Evolutionary conservation across 2,329 filamentous ascomycete species (phyloP), one percentile per base, ranked within the genome.

Genomic region (Fusarium nelsonii): DNA sequence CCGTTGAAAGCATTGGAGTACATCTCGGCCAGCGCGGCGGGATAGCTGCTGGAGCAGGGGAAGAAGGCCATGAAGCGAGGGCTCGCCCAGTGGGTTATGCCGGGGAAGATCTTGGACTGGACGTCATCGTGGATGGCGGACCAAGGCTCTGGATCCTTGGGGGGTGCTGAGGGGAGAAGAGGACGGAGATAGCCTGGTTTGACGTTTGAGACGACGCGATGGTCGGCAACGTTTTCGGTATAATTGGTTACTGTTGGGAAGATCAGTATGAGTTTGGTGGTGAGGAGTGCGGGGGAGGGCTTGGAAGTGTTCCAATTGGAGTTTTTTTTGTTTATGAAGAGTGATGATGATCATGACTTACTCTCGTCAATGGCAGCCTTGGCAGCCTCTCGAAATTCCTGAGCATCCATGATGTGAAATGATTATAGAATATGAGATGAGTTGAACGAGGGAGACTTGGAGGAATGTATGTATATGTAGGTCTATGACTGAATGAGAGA

Each of bases 11-110:
- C 91, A 7, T 92, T 90, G 43, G 90, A 93, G 84, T 97, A 98
- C 83, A 98, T 90, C 81, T 98, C 95, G 20, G 93, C 95, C 12
- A 98, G 86, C 78, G 97, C 95, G 30, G 90, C 88, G 1, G 95
- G 94, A 77, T 91, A 97, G 36, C 91, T 92, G 54, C 90, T 90
- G 26, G 88, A 90, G 50, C 93, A 93, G 2, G 95, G 92, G 81
- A 96, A 98, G 84, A 97, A 98, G 44, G 95, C 95, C 88, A 97
- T 93, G 85, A 97, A 98, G 76, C 95, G 94, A 16, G 93, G 95
- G 4, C 90, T 93, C 78, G 97, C 91, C 94, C 95, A 98, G 81
- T 97, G 95, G 1, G 95, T 97, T 56, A 98, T 84, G 8, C 95
- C 95, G 0, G 95, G 95, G 77, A 97, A 88, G 76, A 98, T 97